Conservation (phyloP, 768 basidiomycete genomes). For the Sutorius australiensis region DNA sequence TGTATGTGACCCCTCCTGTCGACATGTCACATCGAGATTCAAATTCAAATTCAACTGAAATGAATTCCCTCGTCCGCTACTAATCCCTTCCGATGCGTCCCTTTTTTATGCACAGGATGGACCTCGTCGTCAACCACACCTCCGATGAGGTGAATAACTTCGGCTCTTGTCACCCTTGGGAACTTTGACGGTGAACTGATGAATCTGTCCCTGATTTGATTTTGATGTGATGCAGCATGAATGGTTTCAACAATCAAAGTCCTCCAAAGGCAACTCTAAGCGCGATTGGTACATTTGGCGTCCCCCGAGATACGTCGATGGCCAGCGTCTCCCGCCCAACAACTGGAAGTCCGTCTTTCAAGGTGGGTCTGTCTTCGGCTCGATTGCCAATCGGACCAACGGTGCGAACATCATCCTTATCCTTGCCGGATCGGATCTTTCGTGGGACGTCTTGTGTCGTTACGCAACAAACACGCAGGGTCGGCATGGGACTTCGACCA, state of each 20-base stretch:
- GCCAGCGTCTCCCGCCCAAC: constrained; percentile 59
- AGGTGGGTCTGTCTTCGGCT: constrained; percentile 35
- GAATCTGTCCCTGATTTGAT: not conserved
- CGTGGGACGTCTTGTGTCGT: not conserved
- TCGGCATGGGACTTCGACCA: constrained; percentile 73
- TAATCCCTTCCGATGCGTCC: constrained; percentile 1
- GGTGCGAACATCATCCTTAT: not conserved
- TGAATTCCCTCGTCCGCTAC: not conserved
- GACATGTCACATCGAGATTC: constrained; percentile 16
- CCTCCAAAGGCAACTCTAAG: constrained; percentile 49
- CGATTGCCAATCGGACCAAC: not conserved
- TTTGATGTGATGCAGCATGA: constrained; percentile 43
- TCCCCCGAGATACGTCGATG: constrained; percentile 50
- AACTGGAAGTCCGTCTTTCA: constrained; percentile 71
- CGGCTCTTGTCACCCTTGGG: not conserved
- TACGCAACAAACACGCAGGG: constrained; percentile 32
- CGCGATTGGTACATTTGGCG: constrained; percentile 80
- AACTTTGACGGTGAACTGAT: constrained; percentile 1
- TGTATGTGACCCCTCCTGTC: constrained; percentile 38
- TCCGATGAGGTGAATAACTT: constrained; percentile 50
- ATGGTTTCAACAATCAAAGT: constrained; percentile 65
- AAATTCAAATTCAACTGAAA: not conserved
- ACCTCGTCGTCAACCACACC: constrained; percentile 73
- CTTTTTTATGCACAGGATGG: constrained; percentile 48
- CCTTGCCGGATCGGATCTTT: constrained; percentile 1